These are phyloP conservation scores for Populus euphratica DNA, from an alignment of 345 rosid species.

Conservation along the genomic window DNA sequence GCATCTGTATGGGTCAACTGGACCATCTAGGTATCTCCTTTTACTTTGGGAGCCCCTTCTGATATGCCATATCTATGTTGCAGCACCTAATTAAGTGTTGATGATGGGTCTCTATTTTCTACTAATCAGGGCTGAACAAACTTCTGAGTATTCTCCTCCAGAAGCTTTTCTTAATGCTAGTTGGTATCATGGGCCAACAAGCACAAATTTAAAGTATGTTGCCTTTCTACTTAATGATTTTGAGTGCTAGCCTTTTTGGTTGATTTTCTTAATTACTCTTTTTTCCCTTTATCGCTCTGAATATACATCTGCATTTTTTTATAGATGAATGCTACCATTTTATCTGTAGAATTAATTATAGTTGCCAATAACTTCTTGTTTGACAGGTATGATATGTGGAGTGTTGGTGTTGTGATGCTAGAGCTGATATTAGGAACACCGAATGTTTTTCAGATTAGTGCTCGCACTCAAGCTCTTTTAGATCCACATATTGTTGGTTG, in stretches of 20 bases:
- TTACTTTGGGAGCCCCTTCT: slow-evolving; percentile 11
- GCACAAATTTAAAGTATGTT: slow-evolving; percentile 56
- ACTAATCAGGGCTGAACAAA: slow-evolving; percentile 76
- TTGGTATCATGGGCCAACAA: slow-evolving; percentile 69
- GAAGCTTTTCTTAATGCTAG: slow-evolving; percentile 77
- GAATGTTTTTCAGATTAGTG: slow-evolving; percentile 70
- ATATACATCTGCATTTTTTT: neutral
- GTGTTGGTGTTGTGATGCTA: slow-evolving; percentile 87
- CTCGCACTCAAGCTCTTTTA: slow-evolving; percentile 65
- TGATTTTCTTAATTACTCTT: neutral
- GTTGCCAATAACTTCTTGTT: slow-evolving; percentile 1
- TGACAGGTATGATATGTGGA: slow-evolving; percentile 92
- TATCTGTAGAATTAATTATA: neutral
- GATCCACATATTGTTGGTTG: slow-evolving; percentile 85
- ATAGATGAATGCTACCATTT: neutral
- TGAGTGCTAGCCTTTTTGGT: neutral
- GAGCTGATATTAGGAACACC: slow-evolving; percentile 93
- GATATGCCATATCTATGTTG: slow-evolving; percentile 1
- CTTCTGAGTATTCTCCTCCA: slow-evolving; percentile 76
- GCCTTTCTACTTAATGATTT: slow-evolving; percentile 4
- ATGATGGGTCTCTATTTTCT: slow-evolving; percentile 2
- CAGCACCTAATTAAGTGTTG: neutral
- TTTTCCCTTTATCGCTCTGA: neutral
- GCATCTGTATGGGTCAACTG: slow-evolving; percentile 70
- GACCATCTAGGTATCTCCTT: slow-evolving; percentile 77